phyloP scores from a whole-genome alignment of 2,329 filamentous ascomycete species.

The Talaromyces sp. region DNA sequence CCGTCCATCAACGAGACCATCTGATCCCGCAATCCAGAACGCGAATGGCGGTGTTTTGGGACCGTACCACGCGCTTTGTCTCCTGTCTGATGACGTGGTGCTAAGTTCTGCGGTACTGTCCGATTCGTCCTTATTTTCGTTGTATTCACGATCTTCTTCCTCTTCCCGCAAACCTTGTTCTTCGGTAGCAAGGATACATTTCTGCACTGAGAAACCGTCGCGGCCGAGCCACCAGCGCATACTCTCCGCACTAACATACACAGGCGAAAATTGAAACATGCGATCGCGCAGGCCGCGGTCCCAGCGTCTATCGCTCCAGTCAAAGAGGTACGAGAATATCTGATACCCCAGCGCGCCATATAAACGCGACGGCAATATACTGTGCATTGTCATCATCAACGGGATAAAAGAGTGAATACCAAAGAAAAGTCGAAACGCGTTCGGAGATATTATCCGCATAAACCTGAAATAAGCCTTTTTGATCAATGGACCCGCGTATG shows the following conservation, averaged over 20 bases:
- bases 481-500: constrained; percentile 82
- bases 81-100: background rate
- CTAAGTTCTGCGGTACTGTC: background rate
- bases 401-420: constrained; percentile 93
- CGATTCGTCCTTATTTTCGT: constrained; percentile 12
- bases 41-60: constrained; percentile 76
- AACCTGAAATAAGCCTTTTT: constrained; percentile 89
- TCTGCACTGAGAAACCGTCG: constrained; percentile 79
- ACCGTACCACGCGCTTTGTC: constrained; percentile 74
- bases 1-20: constrained; percentile 78
- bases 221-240: constrained; percentile 95
- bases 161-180: constrained; percentile 66
- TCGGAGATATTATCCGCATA: constrained; percentile 74
- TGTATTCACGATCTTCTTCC: constrained; percentile 34
- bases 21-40: constrained; percentile 79
- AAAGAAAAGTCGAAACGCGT: constrained; percentile 75
- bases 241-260: constrained; percentile 82
- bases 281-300: constrained; percentile 73
- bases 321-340: constrained; percentile 85
- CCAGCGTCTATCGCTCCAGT: constrained; percentile 83
- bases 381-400: constrained; percentile 84
- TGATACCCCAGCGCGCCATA: constrained; percentile 84
- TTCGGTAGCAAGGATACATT: constrained; percentile 78
- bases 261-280: constrained; percentile 88
- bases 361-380: constrained; percentile 59